These are phyloP conservation scores for Neurospora sp. DNA, from an alignment of 2,329 filamentous ascomycete genomes.

Conservation along the genomic window DNA sequence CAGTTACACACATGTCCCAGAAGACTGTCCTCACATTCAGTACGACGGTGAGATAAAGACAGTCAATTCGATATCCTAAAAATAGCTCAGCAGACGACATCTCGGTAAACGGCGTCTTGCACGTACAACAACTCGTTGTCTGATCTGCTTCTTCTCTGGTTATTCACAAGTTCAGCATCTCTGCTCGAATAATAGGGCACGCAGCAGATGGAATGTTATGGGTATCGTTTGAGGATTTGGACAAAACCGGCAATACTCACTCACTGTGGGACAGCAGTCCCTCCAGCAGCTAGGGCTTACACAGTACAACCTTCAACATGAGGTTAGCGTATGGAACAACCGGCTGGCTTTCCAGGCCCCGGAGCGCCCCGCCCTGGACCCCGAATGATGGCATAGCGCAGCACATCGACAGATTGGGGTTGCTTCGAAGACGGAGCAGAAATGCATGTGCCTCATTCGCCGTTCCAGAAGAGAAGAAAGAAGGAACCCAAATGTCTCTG, in stretches of 20 bases:
- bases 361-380: neutral
- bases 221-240: neutral
- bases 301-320: neutral
- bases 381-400: conserved; percentile 6
- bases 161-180: neutral
- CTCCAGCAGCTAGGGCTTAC: neutral
- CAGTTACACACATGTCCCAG: conserved; percentile 6
- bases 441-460: neutral
- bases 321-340: neutral
- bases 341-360: neutral
- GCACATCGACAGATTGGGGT: neutral
- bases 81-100: conserved; percentile 5
- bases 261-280: neutral
- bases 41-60: conserved; percentile 5
- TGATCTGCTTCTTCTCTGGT: neutral
- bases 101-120: neutral
- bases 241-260: neutral
- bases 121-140: neutral
- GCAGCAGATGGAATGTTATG: neutral
- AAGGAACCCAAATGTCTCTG: neutral
- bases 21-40: conserved; percentile 1
- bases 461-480: neutral
- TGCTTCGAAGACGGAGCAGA: neutral
- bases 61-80: conserved; percentile 2
- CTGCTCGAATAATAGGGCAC: neutral